Base-by-base conservation (phyloP, 345 rosid species). In the Acer yangbiense region DNA sequence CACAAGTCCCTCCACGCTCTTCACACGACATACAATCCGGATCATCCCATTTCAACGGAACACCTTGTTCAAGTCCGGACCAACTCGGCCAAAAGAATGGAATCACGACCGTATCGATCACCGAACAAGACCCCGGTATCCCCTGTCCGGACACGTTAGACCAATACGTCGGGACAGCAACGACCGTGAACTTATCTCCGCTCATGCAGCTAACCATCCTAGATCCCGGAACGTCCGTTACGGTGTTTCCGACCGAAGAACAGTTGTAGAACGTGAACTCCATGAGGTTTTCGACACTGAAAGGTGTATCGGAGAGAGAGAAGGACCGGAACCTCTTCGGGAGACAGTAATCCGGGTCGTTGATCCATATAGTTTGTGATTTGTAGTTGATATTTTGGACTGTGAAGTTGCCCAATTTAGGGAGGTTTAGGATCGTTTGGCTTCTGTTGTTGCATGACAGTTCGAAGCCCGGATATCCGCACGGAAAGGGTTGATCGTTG, bases 21-120 rank as follows among this genome's bases (percentile, higher is more conserved):
- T 68, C 78, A 69, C 91, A 91, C 1, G 25, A n/a, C 6, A 14
- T 2, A 55, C 95, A 91, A 69, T 87, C 77, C 18, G 89, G 90
- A 8, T 2, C 1, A 0, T 9, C n/a, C 93, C 95, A 89, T 2
- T 11, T 25, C 82, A 91, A 60, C 66, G 44, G 23, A 0, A 76
- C 41, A 54, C 60, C 77, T 0, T 43, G 73, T 6, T 74, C 75
- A 2, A 80, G 74, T 32, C 43, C 43, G 16, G 68, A 21, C 78
- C 66, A 16, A 0, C 7, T 6, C 12, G n/a, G 61, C 87, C 80
- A 71, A n/a, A 1, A 6, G 35, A 29, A 72, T 5, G 92, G 86
- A 69, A 84, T 74, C 11, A 7, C 7, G 9, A 88, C 79, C 0
- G n/a, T 62, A 4, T 4, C 0, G 20, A 83, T 58, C 65, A 1